phyloP scores from a whole-genome alignment of 345 rosid species.

The Citrus maxima region DNA sequence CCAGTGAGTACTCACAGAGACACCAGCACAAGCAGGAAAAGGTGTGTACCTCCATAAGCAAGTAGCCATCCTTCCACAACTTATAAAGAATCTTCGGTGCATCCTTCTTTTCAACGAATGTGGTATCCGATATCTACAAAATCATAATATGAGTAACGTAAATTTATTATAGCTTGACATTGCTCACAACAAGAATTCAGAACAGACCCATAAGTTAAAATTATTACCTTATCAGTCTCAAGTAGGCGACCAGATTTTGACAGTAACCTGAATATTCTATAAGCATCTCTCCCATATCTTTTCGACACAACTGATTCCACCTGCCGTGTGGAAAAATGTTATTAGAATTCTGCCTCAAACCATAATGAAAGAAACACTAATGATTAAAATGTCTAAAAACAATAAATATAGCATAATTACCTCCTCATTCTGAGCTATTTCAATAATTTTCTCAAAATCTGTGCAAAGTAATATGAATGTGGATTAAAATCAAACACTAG shows the following conservation, averaged over 20 bases:
- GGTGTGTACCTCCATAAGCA: constrained; percentile 74
- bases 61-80: constrained; percentile 80
- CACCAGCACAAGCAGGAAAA: neutral
- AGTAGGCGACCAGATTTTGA: constrained; percentile 43
- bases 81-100: constrained; percentile 54
- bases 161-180: neutral
- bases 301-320: constrained; percentile 68
- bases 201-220: neutral
- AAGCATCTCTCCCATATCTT: constrained; percentile 68
- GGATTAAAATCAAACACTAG: constrained; percentile 3
- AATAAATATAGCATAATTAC: constrained; percentile 32
- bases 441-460: constrained; percentile 70
- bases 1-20: neutral
- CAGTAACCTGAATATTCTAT: constrained; percentile 72
- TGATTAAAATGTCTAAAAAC: neutral
- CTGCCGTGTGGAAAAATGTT: constrained; percentile 30
- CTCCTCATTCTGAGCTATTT: constrained; percentile 75
- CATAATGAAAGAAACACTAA: neutral
- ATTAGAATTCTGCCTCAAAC: constrained; percentile 2
- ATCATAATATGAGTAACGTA: neutral
- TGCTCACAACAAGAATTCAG: neutral
- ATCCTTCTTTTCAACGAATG: constrained; percentile 69
- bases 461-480: constrained; percentile 22
- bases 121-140: constrained; percentile 58
- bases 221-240: constrained; percentile 76